A percentile compares a stretch with the other conserved stretches of the same genome.
Evolutionary conservation across 306 rosid genomes (phyloP).

Genomic region (Pyrus communis): DNA sequence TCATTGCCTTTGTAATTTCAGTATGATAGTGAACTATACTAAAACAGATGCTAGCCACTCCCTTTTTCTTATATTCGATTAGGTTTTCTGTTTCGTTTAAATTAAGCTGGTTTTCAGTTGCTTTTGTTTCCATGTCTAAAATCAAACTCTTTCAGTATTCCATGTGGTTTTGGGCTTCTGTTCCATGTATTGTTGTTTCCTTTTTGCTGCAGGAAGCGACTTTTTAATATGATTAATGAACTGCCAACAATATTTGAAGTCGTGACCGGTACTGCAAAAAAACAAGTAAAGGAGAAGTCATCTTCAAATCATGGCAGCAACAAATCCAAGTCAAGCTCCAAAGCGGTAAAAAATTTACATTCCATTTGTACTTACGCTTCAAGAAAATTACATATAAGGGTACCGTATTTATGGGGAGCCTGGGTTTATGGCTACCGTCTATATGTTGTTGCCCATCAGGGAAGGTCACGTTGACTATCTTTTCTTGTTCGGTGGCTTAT

Average conservation of each 20-base stretch:
- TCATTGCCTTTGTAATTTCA: neutral
- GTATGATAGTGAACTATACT: neutral
- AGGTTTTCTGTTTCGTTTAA: neutral
- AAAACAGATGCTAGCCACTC: neutral
- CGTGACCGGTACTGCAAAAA: constrained; percentile 75
- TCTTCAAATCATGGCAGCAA: constrained; percentile 66
- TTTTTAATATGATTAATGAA: constrained; percentile 77
- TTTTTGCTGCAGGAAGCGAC: constrained; percentile 58
- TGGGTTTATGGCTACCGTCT: too few species aligned
- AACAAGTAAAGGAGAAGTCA: constrained; percentile 75
- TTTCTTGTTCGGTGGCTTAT: too few species aligned
- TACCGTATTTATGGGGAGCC: neutral
- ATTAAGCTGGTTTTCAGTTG: neutral
- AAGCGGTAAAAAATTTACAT: constrained; percentile 32
- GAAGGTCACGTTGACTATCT: too few species aligned
- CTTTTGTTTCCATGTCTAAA: neutral
- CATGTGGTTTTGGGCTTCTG: neutral
- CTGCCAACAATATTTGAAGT: constrained; percentile 80
- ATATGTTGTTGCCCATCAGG: too few species aligned
- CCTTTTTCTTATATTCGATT: neutral
- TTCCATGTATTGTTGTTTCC: neutral
- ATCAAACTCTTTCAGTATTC: neutral
- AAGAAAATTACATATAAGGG: neutral
- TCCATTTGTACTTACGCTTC: neutral
- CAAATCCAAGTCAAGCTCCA: constrained; percentile 68